Evolutionary conservation across 1,139 yeast species (phyloP).

Genomic region (Candida gigantensis): DNA sequence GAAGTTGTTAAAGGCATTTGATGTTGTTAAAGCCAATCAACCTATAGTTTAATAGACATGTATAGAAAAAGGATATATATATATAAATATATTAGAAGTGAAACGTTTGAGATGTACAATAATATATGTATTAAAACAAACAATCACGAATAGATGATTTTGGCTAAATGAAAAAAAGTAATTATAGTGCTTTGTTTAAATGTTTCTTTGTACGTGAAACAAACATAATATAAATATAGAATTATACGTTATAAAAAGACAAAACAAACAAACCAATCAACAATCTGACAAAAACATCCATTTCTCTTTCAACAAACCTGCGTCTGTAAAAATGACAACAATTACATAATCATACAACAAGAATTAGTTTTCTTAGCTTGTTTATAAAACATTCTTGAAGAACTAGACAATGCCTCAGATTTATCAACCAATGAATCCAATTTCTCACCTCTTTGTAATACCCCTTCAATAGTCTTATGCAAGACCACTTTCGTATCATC

Average conservation of each 20-base stretch:
- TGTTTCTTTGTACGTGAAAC: too few species aligned
- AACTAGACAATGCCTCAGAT: constrained; percentile 85
- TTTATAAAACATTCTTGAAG: constrained; percentile 92
- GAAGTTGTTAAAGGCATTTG: constrained; percentile 88
- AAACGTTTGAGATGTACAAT: too few species aligned
- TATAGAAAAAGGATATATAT: too few species aligned
- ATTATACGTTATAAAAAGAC: too few species aligned
- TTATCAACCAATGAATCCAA: constrained; percentile 92
- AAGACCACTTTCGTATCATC: constrained; percentile 96
- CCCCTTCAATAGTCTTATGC: constrained; percentile 94
- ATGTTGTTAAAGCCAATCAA: constrained; percentile 54
- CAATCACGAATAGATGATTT: too few species aligned
- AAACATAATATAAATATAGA: too few species aligned
- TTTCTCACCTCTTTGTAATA: constrained; percentile 94
- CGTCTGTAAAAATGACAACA: background rate
- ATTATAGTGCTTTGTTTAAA: too few species aligned
- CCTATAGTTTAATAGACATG: constrained; percentile 8
- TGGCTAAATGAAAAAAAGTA: too few species aligned
- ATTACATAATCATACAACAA: constrained; percentile 80
- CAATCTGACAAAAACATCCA: too few species aligned
- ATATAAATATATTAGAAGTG: too few species aligned
- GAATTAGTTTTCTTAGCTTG: constrained; percentile 98
- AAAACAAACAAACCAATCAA: too few species aligned
- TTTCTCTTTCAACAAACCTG: background rate
- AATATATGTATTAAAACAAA: too few species aligned